Base-by-base conservation (phyloP, 2,329 filamentous ascomycete genomes). In the Cladosporium sp. region DNA sequence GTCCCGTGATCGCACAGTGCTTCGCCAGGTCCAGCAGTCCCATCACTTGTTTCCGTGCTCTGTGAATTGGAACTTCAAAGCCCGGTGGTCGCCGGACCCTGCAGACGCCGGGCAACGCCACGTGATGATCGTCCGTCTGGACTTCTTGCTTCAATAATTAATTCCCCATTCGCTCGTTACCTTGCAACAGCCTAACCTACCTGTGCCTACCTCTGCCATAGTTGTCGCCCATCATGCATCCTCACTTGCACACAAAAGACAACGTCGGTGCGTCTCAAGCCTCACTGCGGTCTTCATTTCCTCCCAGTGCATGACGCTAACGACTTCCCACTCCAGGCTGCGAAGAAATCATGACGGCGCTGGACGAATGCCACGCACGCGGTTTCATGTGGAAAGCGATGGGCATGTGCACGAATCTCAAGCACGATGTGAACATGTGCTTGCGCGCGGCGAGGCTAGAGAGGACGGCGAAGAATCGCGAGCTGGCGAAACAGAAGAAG, bases 301-400 rank as follows among this genome's bases (percentile, higher is more conserved):
- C 34, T n/a, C 34, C 34, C 34, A 35, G 34, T n/a, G 3, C 10
- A 11, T 35, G 34, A 35, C 34, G n/a, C 10, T 35, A 28, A 31
- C 10, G 44, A 40, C 52, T 50, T 11, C 37, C 32, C 19, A 19
- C 44, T 10, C 18, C 65, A 98, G 93, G 86, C 66, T 98, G 93
- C 80, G 89, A 92, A 71, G 90, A 95, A 62, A 83, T 98, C 69
- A 95, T 97, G 83, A 85, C 78, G 46, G 87, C 88, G 44, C 88
- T 98, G 61, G 93, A 97, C 66, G 89, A 96, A 76, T 98, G 93
- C 75, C 93, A 98, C 68, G 87, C 88, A 32, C 81, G 81, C 55
- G 93, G 93, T 51, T 98, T 98, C 73, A 73, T 98, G 54, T 91
- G 87, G 82, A 96, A 95, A 72, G 84, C 88, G 1, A 75, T 89